These are phyloP conservation scores for Fraxinus pennsylvanica DNA, from an alignment of 257 asterid species.

Conservation along the genomic window DNA sequence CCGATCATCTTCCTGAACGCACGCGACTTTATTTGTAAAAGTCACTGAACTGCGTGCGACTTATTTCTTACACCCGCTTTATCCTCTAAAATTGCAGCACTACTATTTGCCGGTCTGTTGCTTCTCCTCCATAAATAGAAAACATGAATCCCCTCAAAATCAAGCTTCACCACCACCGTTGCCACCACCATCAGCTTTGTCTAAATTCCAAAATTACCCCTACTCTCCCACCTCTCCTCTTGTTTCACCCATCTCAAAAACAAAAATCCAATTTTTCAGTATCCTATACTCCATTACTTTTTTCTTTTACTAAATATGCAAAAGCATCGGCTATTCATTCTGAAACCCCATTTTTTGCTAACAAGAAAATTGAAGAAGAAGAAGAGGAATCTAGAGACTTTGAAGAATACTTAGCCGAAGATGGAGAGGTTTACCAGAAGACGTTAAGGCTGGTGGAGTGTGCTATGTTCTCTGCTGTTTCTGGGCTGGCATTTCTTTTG, in stretches of 20 bases:
- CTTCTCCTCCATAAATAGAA: conserved; percentile 23
- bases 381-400: conserved; percentile 44
- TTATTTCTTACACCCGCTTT: background rate
- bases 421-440: conserved; percentile 82
- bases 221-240: conserved; percentile 5
- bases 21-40: background rate
- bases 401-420: conserved; percentile 76
- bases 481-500: conserved; percentile 87
- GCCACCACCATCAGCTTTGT: conserved; percentile 25
- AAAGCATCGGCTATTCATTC: conserved; percentile 24
- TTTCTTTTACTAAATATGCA: conserved; percentile 29
- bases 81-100: background rate
- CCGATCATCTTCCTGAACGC: too few species aligned
- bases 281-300: conserved; percentile 23
- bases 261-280: conserved; percentile 24
- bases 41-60: background rate
- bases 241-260: conserved; percentile 10
- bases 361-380: conserved; percentile 26
- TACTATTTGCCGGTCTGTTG: background rate
- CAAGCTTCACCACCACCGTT: conserved; percentile 31
- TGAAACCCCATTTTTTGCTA: conserved; percentile 40
- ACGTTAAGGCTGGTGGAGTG: conserved; percentile 86
- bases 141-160: conserved; percentile 59
- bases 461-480: conserved; percentile 97
- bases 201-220: conserved; percentile 22